Evolutionary conservation across 768 basidiomycete species (phyloP).

Genomic region (Phylloporus sp.): DNA sequence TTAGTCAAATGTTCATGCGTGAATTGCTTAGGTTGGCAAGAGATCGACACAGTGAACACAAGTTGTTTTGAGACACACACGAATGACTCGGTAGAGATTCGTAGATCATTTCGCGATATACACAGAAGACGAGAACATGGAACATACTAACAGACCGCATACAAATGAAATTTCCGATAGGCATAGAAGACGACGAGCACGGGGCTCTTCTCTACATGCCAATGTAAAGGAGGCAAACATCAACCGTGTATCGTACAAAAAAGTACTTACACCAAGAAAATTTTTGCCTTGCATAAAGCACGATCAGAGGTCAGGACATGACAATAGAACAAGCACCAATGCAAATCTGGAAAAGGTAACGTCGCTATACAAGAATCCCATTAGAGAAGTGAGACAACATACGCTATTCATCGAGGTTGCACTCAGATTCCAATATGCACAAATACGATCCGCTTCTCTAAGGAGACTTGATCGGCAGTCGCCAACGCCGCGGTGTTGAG

Average conservation of each 20-base stretch:
- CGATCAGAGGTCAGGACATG: neutral
- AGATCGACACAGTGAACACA: no score
- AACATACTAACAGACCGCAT: no score
- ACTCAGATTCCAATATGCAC: neutral
- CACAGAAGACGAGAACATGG: no score
- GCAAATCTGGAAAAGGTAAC: neutral
- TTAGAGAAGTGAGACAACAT: neutral
- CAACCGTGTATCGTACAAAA: neutral
- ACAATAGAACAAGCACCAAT: neutral
- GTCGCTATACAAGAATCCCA: neutral
- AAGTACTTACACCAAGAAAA: neutral
- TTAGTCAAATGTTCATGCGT: no score
- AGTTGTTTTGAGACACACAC: no score
- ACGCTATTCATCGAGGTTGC: neutral
- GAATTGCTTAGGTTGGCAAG: no score
- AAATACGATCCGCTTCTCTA: neutral
- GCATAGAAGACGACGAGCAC: no score
- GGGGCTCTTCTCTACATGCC: no score
- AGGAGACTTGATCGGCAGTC: neutral
- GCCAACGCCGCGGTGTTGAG: neutral
- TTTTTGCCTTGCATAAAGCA: no score
- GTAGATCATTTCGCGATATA: no score
- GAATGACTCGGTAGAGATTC: no score
- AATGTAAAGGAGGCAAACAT: neutral
- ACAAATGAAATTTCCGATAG: no score